Conservation (phyloP, 345 rosid genomes). For the Hypericum perforatum region DNA sequence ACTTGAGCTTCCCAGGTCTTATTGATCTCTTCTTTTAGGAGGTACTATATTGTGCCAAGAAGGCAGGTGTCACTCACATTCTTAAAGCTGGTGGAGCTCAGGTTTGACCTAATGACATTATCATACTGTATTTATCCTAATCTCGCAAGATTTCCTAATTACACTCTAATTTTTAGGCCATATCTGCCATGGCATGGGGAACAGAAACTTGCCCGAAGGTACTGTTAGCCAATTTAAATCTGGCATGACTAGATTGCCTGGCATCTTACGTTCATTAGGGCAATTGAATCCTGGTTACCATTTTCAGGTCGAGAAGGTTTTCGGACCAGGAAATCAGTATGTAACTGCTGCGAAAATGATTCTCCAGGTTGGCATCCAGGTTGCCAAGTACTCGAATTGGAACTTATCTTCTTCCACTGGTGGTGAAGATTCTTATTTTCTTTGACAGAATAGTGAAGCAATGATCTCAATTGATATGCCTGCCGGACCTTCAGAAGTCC, state of each 20-base stretch:
- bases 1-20: not conserved
- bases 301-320: constrained; percentile 78
- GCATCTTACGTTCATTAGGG: not conserved
- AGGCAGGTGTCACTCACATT: constrained; percentile 84
- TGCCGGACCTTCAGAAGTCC: constrained; percentile 96
- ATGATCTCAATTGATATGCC: constrained; percentile 99
- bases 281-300: not conserved
- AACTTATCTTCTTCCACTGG: too few relatives aligned
- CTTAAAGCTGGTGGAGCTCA: constrained; percentile 97
- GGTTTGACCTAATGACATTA: constrained; percentile 29
- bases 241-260: not conserved
- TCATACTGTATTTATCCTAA: not conserved
- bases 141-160: not conserved
- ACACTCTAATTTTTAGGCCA: constrained; percentile 44
- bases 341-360: constrained; percentile 98
- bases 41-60: constrained; percentile 86
- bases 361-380: too few relatives aligned
- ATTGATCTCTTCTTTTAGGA: constrained; percentile 35
- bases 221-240: not conserved
- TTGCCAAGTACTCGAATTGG: too few relatives aligned
- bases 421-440: too few relatives aligned
- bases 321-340: constrained; percentile 94
- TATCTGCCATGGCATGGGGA: constrained; percentile 98
- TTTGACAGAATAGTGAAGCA: constrained; percentile 85
- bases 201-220: constrained; percentile 96